Evolutionary conservation across 208 protist genomes (phyloP).

Genomic region (Porcisia deanei): DNA sequence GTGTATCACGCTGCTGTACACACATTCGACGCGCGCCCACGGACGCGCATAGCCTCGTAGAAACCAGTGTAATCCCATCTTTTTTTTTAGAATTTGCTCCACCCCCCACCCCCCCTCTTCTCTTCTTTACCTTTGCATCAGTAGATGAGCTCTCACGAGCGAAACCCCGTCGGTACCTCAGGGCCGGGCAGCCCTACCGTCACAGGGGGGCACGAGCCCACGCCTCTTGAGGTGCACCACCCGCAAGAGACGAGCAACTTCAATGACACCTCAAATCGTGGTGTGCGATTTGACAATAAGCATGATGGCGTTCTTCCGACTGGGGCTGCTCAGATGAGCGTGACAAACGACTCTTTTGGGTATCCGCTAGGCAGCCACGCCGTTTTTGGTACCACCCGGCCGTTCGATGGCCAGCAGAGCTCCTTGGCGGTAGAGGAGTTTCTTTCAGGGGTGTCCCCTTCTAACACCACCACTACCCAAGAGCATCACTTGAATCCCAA

Average conservation of each 20-base stretch:
- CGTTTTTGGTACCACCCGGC: slow-evolving; percentile 40
- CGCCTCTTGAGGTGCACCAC: neutral
- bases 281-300: neutral
- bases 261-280: neutral
- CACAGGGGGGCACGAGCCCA: neutral
- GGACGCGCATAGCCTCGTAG: no score
- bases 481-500: neutral
- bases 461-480: slow-evolving; percentile 13
- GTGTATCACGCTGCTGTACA: no score
- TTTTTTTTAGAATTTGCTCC: neutral
- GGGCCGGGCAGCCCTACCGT: neutral
- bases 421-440: slow-evolving; percentile 39
- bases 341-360: slow-evolving; percentile 54
- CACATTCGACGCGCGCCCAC: no score
- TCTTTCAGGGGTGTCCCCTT: slow-evolving; percentile 23
- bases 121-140: neutral
- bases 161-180: neutral
- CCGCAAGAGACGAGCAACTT: neutral
- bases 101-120: neutral
- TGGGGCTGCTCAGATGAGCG: neutral
- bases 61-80: no score
- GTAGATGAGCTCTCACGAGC: slow-evolving; percentile 6
- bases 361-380: slow-evolving; percentile 25
- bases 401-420: slow-evolving; percentile 28
- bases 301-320: neutral